Evolutionary conservation across 148 eudicot species (phyloP).

Genomic region (Rheum nobile): DNA sequence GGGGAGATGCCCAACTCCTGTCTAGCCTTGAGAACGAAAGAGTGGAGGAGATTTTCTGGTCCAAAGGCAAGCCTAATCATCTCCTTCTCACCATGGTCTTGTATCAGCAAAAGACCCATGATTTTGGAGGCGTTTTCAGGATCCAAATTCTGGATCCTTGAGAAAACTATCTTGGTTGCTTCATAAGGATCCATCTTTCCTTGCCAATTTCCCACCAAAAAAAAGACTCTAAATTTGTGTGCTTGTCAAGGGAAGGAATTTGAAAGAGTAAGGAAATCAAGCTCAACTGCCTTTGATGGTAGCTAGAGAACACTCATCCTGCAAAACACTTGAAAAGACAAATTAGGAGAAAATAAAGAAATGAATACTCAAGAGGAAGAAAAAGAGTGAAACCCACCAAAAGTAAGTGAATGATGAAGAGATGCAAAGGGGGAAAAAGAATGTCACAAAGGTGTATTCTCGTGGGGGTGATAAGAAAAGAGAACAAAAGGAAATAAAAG

Average conservation of each 20-base stretch:
- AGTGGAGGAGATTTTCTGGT: conserved; percentile 21
- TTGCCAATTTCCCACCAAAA: neutral
- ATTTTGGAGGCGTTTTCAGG: conserved; percentile 34
- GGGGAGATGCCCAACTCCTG: conserved; percentile 20
- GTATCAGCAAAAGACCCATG: conserved; percentile 23
- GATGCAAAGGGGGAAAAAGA: neutral
- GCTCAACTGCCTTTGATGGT: neutral
- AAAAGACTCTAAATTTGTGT: neutral
- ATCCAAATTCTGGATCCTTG: conserved; percentile 27
- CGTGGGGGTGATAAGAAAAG: conserved; percentile 7
- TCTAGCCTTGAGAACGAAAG: conserved; percentile 17
- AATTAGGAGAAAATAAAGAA: neutral
- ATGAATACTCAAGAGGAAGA: neutral
- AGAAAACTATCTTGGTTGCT: conserved; percentile 23
- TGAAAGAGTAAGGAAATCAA: neutral
- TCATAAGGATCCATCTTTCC: conserved; percentile 22
- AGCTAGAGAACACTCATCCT: neutral
- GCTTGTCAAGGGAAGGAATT: neutral
- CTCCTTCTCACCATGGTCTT: conserved; percentile 21
- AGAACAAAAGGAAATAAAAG: neutral
- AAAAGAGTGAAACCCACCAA: neutral
- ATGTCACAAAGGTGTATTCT: conserved; percentile 8
- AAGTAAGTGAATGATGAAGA: neutral
- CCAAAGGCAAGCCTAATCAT: conserved; percentile 31
- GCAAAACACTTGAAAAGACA: neutral